phyloP scores from a whole-genome alignment of 345 rosid genomes.

The Hypericum androsaemum region DNA sequence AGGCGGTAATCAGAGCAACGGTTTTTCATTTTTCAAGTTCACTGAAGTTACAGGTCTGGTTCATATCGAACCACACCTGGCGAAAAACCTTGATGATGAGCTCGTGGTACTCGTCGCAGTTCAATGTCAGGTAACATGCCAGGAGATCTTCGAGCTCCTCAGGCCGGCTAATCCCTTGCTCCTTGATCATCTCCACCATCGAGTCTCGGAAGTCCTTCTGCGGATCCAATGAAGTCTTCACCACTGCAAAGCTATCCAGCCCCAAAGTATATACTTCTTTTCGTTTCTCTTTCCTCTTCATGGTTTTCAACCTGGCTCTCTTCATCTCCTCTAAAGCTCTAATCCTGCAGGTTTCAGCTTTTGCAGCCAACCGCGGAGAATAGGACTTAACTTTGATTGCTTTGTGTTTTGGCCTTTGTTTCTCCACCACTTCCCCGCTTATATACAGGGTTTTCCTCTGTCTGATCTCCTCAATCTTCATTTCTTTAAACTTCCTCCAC shows the following conservation, averaged over 20 bases:
- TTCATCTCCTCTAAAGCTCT: constrained; percentile 55
- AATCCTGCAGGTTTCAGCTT: constrained; percentile 44
- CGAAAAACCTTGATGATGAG: constrained; percentile 83
- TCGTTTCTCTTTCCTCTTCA: constrained; percentile 26
- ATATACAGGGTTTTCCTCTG: constrained; percentile 62
- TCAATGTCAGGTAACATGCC: constrained; percentile 72
- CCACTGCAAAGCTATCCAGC: constrained; percentile 59
- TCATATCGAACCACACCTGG: constrained; percentile 59
- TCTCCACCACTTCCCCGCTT: constrained; percentile 36
- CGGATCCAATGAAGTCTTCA: constrained; percentile 66
- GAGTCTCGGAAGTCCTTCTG: constrained; percentile 77
- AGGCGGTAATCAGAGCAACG: too few species aligned
- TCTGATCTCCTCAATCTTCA: constrained; percentile 35
- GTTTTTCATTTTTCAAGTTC: too few species aligned
- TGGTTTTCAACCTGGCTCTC: constrained; percentile 45
- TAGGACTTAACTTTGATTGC: constrained; percentile 33
- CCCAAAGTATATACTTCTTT: constrained; percentile 15
- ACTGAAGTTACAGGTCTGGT: constrained; percentile 9
- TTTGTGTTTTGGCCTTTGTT: constrained; percentile 34
- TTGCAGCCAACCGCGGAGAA: constrained; percentile 47
- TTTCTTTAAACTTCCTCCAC: constrained; percentile 35
- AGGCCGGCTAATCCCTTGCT: constrained; percentile 42
- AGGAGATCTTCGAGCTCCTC: constrained; percentile 76
- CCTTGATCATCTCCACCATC: constrained; percentile 81
- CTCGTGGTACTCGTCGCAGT: constrained; percentile 58